A percentile compares a stretch with the other conserved stretches of the same genome.
phyloP scores from a whole-genome alignment of 2,329 filamentous ascomycete genomes.

The Neopestalotiopsis sp. region DNA sequence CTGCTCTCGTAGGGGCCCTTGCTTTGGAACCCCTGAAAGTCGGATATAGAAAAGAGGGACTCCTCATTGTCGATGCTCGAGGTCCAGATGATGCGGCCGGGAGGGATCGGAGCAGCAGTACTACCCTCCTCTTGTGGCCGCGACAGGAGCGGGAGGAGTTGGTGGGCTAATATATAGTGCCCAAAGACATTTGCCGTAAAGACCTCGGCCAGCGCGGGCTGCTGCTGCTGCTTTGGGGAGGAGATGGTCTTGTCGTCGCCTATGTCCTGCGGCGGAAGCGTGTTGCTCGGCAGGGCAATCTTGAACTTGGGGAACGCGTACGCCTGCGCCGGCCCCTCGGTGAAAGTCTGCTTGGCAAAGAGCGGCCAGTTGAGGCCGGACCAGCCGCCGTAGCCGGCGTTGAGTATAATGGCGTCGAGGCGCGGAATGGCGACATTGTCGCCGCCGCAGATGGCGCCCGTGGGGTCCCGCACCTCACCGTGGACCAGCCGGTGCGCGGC shows the following conservation, averaged over 20 bases:
- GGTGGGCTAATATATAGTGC: constrained; percentile 88
- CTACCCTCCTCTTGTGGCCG: constrained; percentile 41
- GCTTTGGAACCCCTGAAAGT: constrained; percentile 76
- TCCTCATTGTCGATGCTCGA: constrained; percentile 75
- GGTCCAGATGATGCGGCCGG: constrained; percentile 83
- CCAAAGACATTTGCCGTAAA: constrained; percentile 95
- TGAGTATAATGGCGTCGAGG: constrained; percentile 81
- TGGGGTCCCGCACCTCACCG: constrained; percentile 52
- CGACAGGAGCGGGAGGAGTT: constrained; percentile 75
- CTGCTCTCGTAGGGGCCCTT: constrained; percentile 79
- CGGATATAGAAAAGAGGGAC: constrained; percentile 63
- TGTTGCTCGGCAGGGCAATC: constrained; percentile 56
- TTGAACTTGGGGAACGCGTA: constrained; percentile 84
- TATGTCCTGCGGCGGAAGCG: constrained; percentile 46
- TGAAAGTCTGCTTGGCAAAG: constrained; percentile 61
- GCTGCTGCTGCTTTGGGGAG: constrained; percentile 38
- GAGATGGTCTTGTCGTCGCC: constrained; percentile 23
- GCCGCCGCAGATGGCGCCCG: constrained; percentile 36
- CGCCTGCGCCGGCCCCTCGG: constrained; percentile 66
- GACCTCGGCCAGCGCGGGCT: constrained; percentile 75
- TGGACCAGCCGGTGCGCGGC: constrained; percentile 53
- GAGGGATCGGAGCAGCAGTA: constrained; percentile 26
- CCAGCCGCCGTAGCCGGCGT: constrained; percentile 91
- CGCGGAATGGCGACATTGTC: constrained; percentile 63
- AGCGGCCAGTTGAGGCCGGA: constrained; percentile 73